These are phyloP conservation scores for Trichoderma sp. DNA, from an alignment of 2,329 filamentous ascomycete genomes.

Conservation along the genomic window DNA sequence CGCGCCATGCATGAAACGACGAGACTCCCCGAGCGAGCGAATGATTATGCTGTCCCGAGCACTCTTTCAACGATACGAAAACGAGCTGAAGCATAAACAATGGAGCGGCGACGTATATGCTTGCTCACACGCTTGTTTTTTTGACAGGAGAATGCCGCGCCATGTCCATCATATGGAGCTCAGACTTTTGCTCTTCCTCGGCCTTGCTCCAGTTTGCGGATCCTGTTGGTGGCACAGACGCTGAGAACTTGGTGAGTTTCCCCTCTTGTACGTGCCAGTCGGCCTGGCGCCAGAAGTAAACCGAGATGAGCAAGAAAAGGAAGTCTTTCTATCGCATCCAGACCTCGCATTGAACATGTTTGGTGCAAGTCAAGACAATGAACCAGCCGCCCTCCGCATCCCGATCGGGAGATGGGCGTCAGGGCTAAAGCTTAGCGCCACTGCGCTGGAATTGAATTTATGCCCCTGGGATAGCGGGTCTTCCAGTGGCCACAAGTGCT, in stretches of 20 bases:
- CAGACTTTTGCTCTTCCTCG: not conserved
- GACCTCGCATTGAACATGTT: not conserved
- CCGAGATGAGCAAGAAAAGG: not conserved
- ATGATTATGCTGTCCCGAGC: not conserved
- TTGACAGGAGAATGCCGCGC: not conserved
- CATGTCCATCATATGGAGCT: not conserved
- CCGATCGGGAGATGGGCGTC: conserved; percentile 12
- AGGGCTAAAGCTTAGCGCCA: conserved; percentile 16
- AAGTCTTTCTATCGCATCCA: not conserved
- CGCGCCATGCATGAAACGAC: conserved; percentile 18
- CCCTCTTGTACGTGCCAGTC: not conserved
- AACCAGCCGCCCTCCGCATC: not conserved
- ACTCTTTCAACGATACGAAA: not conserved
- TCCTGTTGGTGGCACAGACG: not conserved
- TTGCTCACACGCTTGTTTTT: not conserved
- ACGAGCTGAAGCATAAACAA: not conserved
- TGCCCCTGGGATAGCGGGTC: conserved; percentile 3
- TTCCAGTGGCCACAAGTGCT: not conserved
- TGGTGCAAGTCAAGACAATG: not conserved
- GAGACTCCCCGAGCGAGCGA: conserved; percentile 18
- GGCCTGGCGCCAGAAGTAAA: not conserved
- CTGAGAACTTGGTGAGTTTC: not conserved
- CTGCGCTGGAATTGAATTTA: conserved; percentile 5
- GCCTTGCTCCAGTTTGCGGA: not conserved
- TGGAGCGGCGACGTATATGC: not conserved